Evolutionary conservation across 495 filamentous ascomycete species (phyloP).

Genomic region (Astrothelium subdiscretum): DNA sequence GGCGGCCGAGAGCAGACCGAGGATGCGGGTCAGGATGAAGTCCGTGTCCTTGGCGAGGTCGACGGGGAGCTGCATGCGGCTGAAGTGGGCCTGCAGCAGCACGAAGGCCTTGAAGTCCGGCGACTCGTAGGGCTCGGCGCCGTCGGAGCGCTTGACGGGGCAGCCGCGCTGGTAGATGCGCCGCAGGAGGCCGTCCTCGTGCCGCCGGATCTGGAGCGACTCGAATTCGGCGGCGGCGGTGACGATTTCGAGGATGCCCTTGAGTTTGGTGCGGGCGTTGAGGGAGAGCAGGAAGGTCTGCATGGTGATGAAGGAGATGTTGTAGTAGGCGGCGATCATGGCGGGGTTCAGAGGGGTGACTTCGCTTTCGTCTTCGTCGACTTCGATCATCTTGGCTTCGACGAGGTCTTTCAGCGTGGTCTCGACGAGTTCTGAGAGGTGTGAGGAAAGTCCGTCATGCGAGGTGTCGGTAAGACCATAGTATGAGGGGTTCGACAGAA

Average conservation of each 20-base stretch:
- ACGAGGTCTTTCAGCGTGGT: slow-evolving; percentile 80
- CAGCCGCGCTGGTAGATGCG: slow-evolving; percentile 91
- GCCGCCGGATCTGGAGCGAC: slow-evolving; percentile 82
- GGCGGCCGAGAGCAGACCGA: slow-evolving; percentile 79
- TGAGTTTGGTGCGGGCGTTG: slow-evolving; percentile 76
- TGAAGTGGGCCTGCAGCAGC: slow-evolving; percentile 93
- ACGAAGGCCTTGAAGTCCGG: slow-evolving; percentile 98
- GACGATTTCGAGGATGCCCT: slow-evolving; percentile 92
- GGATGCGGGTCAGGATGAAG: slow-evolving; percentile 68
- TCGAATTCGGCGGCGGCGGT: slow-evolving; percentile 97
- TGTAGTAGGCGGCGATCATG: slow-evolving; percentile 98
- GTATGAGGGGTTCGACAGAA: slow-evolving; percentile 95
- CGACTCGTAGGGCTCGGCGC: slow-evolving; percentile 66
- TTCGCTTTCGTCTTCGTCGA: slow-evolving; percentile 92
- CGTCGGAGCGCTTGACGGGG: slow-evolving; percentile 86
- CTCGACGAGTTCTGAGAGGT: slow-evolving; percentile 92
- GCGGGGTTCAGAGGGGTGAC: slow-evolving; percentile 85
- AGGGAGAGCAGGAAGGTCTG: slow-evolving; percentile 98
- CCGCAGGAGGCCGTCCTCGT: slow-evolving; percentile 78
- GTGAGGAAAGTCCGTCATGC: slow-evolving; percentile 85
- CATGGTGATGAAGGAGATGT: slow-evolving; percentile 98
- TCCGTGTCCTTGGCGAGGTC: slow-evolving; percentile 98
- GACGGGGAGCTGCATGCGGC: slow-evolving; percentile 85
- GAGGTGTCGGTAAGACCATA: slow-evolving; percentile 84
- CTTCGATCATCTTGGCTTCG: slow-evolving; percentile 90